Base-by-base conservation (phyloP, 208 protist genomes). In the Trypanosomatidae sp. region DNA sequence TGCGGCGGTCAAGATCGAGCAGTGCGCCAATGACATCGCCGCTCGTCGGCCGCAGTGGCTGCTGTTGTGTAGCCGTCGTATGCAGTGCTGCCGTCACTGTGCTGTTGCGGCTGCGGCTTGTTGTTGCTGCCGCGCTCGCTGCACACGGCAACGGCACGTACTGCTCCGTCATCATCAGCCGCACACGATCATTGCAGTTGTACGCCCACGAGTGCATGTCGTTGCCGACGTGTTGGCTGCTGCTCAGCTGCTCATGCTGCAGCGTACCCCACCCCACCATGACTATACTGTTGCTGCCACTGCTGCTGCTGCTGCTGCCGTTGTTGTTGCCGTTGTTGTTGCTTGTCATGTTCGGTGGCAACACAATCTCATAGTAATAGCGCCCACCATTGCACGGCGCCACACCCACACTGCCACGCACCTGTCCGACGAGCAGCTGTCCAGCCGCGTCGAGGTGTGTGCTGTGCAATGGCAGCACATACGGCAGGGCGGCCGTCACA, bases 181-280 rank as follows among this genome's bases (percentile, higher is more conserved):
- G 64, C 35, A 93, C 48, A 18, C 68, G 33, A 38, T 86, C 78
- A n/a, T 71, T 53, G 56, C 76, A 88, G 68, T 93, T 87, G 65
- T 78, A 93, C 15, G 73, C 85, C 80, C 85, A 93, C 2, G 85
- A 93, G 51, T 93, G 71, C 28, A 86, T 45, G 48, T 93, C 80
- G 37, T 65, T 78, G 27, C 85, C 85, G 23, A 93, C 85, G 62
- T 88, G 77, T 56, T 88, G 76, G 20, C 64, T 71, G 30, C 69
- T 77, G 53, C 69, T 66, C 15, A 76, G 52, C 33, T 79, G 65
- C 61, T 88, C 80, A 59, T 93, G 85, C 61, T 83, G 77, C 38
- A 87, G 56, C 6, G 85, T 90, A 33, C 85, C 85, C 80, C 85
- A 93, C 25, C 85, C 85, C n/a, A n/a, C n/a, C 70, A 93, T 86